Conservation (phyloP, 75 land plant species). For the Selaginella moellendorffii region DNA sequence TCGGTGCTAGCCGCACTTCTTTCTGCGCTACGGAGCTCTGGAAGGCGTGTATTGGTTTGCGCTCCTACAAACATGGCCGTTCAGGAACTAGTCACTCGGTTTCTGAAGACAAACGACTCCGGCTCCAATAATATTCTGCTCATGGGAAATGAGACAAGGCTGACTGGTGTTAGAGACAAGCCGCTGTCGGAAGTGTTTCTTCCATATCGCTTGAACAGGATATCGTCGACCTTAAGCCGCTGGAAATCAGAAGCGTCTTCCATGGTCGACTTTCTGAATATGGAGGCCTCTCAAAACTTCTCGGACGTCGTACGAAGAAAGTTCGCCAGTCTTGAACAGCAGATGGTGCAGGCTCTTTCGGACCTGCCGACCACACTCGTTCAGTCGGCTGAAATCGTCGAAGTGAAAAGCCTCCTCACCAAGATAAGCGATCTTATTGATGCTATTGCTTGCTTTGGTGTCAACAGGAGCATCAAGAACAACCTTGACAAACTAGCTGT, state of each 20-base stretch:
- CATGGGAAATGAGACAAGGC: constrained; percentile 50
- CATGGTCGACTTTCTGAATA: neutral
- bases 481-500: neutral
- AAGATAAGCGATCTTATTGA: too few relatives aligned
- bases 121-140: constrained; percentile 51
- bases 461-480: too few relatives aligned
- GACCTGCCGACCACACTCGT: too few relatives aligned
- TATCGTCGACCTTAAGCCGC: constrained; percentile 11
- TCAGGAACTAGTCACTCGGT: constrained; percentile 22
- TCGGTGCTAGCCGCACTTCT: constrained; percentile 40
- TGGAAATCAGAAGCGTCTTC: neutral
- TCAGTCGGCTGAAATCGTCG: too few relatives aligned
- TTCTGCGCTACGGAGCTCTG: constrained; percentile 16
- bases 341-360: neutral
- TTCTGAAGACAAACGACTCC: constrained; percentile 11
- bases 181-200: constrained; percentile 33
- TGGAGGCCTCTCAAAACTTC: neutral
- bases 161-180: constrained; percentile 19
- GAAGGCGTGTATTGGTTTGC: constrained; percentile 34
- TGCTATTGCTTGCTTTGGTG: too few relatives aligned
- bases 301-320: neutral
- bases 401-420: too few relatives aligned
- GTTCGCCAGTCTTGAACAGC: neutral
- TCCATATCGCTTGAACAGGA: constrained; percentile 35
- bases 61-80: constrained; percentile 80